Evolutionary conservation across 2,329 filamentous ascomycete genomes (phyloP), one percentile per base, ranked within the genome.

Genomic region (Colletotrichum sp.): DNA sequence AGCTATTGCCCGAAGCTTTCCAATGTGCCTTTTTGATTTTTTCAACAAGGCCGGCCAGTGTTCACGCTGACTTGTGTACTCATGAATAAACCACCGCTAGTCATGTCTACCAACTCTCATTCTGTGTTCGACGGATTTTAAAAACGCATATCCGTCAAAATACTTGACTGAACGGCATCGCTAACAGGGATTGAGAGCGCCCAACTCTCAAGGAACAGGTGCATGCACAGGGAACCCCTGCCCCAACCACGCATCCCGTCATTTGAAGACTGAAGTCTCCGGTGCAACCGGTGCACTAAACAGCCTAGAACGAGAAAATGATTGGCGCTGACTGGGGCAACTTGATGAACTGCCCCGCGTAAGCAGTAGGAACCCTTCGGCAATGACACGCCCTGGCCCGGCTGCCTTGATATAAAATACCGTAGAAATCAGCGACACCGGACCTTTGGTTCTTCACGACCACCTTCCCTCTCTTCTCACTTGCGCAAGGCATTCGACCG

Each of bases 401-500:
- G 44, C 44, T 21, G n/a, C 44, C 10, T 52, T 7, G 44, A 52
- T 52, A 52, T 52, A 21, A 21, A 52, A 52, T 52, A 52, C 44
- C 44, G 44, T 21, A 1, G n/a, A 52, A 52, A 52, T 52, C 59
- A 34, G 59, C 59, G 59, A 30, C 18, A 34, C n/a, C 28, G 30
- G 18, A 9, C 30, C 18, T 18, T 32, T 12, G 28, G 4, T 8
- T 32, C 12, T 26, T 1, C 7, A 36, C 62, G n/a, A 26, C 24
- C 34, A 39, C 12, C 16, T 39, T 21, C 8, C 4, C n/a, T 39
- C n/a, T 24, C 13, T 21, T 24, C 0, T 34, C 62, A 36, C 32
- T 4, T 0, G 0, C 44, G n/a, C n/a, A 52, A 0, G 44, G 34
- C 24, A 21, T 39, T 0, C 24, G 32, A 21, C 7, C 15, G 18